phyloP scores from a whole-genome alignment of 73 alveolate genomes.

The Stentor coeruleus region DNA sequence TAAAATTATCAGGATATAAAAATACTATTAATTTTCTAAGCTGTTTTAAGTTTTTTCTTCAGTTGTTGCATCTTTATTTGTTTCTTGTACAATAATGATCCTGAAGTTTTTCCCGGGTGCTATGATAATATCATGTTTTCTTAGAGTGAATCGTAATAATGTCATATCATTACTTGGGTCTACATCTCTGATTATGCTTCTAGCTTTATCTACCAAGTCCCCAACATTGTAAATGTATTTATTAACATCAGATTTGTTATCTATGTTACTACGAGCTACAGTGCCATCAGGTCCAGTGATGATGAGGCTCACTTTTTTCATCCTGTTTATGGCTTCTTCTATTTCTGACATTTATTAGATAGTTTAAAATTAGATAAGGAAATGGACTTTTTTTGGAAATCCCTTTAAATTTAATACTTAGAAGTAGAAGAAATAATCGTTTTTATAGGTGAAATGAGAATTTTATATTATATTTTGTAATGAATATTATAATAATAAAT shows the following conservation, averaged over 20 bases:
- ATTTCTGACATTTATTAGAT: constrained; percentile 22
- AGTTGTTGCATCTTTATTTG: background rate
- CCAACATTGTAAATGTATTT: background rate
- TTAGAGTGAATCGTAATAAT: background rate
- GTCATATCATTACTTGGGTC: constrained; percentile 20
- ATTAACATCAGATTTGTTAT: background rate
- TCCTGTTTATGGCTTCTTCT: constrained; percentile 20
- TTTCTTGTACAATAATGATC: background rate
- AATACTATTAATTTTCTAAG: too few species aligned
- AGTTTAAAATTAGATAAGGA: constrained; percentile 35
- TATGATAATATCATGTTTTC: background rate
- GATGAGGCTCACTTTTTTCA: background rate
- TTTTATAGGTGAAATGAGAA: too few species aligned
- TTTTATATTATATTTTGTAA: too few species aligned
- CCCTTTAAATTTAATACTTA: constrained; percentile 15
- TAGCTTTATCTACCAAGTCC: constrained; percentile 15
- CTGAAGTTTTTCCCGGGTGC: constrained; percentile 20
- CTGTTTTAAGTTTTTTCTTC: background rate
- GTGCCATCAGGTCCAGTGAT: constrained; percentile 5
- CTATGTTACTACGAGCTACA: background rate
- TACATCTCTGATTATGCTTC: constrained; percentile 19
- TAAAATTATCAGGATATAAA: too few species aligned
- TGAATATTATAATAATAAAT: too few species aligned
- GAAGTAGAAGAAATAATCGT: background rate
- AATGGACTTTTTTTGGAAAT: constrained; percentile 60